Base-by-base conservation (phyloP, 2,329 filamentous ascomycete species). In the Pseudomassariella vexata region DNA sequence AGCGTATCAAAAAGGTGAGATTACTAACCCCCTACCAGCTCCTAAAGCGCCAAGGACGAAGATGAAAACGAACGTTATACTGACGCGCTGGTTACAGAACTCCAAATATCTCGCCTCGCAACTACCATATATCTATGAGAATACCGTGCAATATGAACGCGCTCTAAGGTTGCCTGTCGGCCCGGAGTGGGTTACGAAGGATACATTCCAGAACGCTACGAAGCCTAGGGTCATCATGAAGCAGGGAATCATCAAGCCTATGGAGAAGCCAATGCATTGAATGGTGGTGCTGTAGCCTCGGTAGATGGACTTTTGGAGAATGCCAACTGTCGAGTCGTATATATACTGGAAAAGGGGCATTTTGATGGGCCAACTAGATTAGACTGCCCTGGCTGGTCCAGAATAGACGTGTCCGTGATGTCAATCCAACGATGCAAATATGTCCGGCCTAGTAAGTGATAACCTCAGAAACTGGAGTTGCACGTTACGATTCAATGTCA, bases 131-230 rank as follows among this genome's bases (percentile, higher is more conserved):
- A 81, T 80, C n/a, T 96, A 88, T 59, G 90, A 95, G 68, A 86
- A 75, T 18, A 74, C 73, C 46, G 74, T 84, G 52, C 88, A 95
- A 66, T 96, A 96, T 62, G 92, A 98, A 68, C 70, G 90, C 30
- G 85, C 83, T 42, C 66, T 96, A 37, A 73, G 90, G 25, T 63
- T 95, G 45, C 92, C 92, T 2, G 77, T 96, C 39, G 92, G 92
- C 2, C 86, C 84, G 11, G 90, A 98, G 60, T 98, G 90, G 89
- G 79, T 81, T 46, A 96, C 90, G n/a, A 95, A 95, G 73, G 79
- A 87, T 65, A 87, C 84, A 10, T 92, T 92, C 72, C 89, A 96
- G 67, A 78, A 83, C 47, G 76, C 76, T 39, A 94, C 85, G 38
- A 94, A 90, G 73, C 92, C 92, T 37, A 78, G 87, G 48, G 75